These are phyloP conservation scores for Starmerella stigmatis DNA, from an alignment of 805 yeast species.

Conservation along the genomic window DNA sequence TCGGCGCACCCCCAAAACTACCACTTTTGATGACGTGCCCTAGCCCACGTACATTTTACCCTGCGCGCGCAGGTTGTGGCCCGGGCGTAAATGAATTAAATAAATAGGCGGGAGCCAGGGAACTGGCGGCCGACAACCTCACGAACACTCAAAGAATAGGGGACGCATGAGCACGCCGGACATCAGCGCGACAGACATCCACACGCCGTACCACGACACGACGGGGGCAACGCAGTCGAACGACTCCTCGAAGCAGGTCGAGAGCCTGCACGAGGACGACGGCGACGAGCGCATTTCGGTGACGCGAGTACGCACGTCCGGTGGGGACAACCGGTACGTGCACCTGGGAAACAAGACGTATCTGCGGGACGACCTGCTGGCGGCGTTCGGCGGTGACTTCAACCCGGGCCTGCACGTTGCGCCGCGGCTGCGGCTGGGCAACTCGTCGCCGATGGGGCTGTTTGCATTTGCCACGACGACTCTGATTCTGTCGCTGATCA, in stretches of 20 bases:
- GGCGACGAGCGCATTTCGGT: conserved; percentile 3
- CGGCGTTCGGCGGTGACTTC: conserved; percentile 53
- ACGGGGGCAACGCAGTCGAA: background rate
- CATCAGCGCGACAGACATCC: background rate
- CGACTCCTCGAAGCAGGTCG: background rate
- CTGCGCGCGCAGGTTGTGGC: no score
- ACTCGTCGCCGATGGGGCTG: conserved; percentile 56
- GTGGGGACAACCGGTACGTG: conserved; percentile 26
- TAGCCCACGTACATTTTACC: no score
- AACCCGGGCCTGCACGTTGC: conserved; percentile 35
- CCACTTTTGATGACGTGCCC: no score
- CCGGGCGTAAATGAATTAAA: no score
- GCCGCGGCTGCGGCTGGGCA: conserved; percentile 44
- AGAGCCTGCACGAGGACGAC: background rate
- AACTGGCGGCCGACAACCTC: no score
- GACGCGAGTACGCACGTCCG: conserved; percentile 16
- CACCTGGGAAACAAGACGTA: conserved; percentile 34
- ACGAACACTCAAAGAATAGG: no score
- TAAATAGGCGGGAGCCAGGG: no score
- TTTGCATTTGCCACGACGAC: conserved; percentile 53
- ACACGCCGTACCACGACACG: background rate
- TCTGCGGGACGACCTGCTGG: conserved; percentile 42
- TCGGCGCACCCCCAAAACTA: no score
- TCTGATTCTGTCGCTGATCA: conserved; percentile 45
- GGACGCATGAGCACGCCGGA: no score